Evolutionary conservation across 169 alveolate genomes (phyloP).

Genomic region (Babesia bovis): DNA sequence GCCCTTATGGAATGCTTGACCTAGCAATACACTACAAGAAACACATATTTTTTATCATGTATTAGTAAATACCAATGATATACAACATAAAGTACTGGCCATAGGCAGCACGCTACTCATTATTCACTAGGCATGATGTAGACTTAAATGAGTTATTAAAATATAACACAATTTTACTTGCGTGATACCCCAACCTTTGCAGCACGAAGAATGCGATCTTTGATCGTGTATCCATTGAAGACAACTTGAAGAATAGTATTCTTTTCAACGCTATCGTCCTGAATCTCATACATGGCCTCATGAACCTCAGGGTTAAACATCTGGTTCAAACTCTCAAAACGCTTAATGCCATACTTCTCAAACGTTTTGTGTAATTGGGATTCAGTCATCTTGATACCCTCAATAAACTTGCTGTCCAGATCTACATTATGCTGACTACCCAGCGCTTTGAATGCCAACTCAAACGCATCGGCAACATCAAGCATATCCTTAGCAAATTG

Average conservation of each 20-base stretch:
- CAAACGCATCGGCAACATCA: slow-evolving; percentile 87
- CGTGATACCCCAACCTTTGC: slow-evolving; percentile 69
- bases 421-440: slow-evolving; percentile 61
- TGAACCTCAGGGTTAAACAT: slow-evolving; percentile 88
- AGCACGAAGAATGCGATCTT: slow-evolving; percentile 85
- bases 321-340: slow-evolving; percentile 83
- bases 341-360: slow-evolving; percentile 81
- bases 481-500: slow-evolving; percentile 87
- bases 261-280: slow-evolving; percentile 78
- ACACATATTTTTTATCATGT: too few relatives aligned
- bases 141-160: too few relatives aligned
- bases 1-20: too few relatives aligned
- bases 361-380: slow-evolving; percentile 81
- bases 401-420: slow-evolving; percentile 66
- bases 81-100: too few relatives aligned
- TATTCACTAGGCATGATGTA: too few relatives aligned
- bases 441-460: slow-evolving; percentile 74
- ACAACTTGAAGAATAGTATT: slow-evolving; percentile 85
- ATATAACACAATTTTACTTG: neutral
- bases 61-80: too few relatives aligned
- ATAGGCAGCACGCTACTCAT: too few relatives aligned
- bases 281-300: slow-evolving; percentile 89
- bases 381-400: slow-evolving; percentile 87
- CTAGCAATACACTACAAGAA: too few relatives aligned
- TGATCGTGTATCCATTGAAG: slow-evolving; percentile 87